A percentile compares a stretch with the other conserved stretches of the same genome.
These are phyloP conservation scores for Elongisporangium anandrum DNA, from an alignment of 352 stramenopile genomes.

Conservation along the genomic window DNA sequence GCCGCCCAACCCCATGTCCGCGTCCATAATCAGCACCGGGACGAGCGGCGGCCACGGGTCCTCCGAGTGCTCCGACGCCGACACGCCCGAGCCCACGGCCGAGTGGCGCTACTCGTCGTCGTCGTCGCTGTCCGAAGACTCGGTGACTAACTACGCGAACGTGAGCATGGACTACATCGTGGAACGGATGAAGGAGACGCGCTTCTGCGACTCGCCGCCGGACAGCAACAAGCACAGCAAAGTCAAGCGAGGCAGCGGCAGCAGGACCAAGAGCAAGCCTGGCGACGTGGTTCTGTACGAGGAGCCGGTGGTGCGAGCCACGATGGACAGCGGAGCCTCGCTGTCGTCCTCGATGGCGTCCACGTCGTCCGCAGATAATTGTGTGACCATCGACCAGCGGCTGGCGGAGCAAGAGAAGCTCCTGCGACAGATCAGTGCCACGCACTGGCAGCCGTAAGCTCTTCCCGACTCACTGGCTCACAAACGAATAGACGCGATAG, in stretches of 20 bases:
- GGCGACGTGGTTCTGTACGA: not conserved
- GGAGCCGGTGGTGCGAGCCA: not conserved
- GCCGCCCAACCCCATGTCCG: not conserved
- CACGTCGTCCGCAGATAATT: not conserved
- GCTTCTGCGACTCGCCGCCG: not conserved
- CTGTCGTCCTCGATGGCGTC: not conserved
- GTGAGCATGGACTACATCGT: not conserved
- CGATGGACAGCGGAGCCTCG: not conserved
- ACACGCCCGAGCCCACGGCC: not conserved
- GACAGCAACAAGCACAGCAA: not conserved
- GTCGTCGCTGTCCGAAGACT: not conserved
- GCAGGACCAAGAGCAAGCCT: not conserved
- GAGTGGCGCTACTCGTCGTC: not conserved
- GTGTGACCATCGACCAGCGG: conserved; percentile 24
- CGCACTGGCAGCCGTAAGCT: not conserved
- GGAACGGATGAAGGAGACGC: not conserved
- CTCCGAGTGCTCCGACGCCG: not conserved
- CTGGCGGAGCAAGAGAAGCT: conserved; percentile 30
- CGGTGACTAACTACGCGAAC: not conserved
- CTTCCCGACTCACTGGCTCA: too few relatives aligned
- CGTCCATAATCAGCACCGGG: not conserved
- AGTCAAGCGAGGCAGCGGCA: not conserved
- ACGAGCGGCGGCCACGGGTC: not conserved
- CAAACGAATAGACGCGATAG: not conserved
- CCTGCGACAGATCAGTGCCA: conserved; percentile 5